Base-by-base conservation (phyloP, 306 rosid genomes). In the Glycine soja region DNA sequence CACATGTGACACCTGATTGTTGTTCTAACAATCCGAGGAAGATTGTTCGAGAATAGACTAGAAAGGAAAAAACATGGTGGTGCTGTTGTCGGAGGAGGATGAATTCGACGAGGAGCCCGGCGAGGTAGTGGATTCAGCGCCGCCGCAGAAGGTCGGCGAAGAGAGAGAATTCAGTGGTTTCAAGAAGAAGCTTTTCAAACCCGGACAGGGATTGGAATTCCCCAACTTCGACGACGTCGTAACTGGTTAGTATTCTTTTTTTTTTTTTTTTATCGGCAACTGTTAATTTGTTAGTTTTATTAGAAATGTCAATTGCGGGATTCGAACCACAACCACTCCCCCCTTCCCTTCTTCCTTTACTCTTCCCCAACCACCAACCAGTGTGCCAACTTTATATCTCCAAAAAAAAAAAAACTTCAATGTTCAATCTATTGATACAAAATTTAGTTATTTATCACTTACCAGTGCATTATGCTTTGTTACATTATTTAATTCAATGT, bases 31-130 rank as follows among this genome's bases (percentile, higher is more conserved):
- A 36, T 36, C 40, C 5, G 40, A 36, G 45, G 45, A 53, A 15
- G 53, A 54, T 38, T 36, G 50, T 74, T 54, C 53, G 5, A 56
- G 43, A 56, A 16, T 14, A 38, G 6, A 70, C 10, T 8, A 15
- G 34, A 43, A 6, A 67, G 7, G 38, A 2, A 32, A 3, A 11
- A 70, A 30, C 52, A 90, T 91, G 94, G 82, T 14, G 65, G 58
- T 72, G 54, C 14, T 88, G 69, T 16, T 88, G 69, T 86, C 92
- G 13, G 87, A 67, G 51, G 86, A 45, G 4, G 89, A 88, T 62
- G 89, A 92, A 19, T 92, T 92, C n/a, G 97, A 92, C 15, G 94
- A 90, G 59, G 97, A 92, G 34, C 94, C 97, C n/a, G 97, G 94
- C 15, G 94, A 90, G 59, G 94, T 79, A 16, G 86, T 92, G 57